Conservation (phyloP, 352 stramenopile genomes). For the Blastocystis sp. region DNA sequence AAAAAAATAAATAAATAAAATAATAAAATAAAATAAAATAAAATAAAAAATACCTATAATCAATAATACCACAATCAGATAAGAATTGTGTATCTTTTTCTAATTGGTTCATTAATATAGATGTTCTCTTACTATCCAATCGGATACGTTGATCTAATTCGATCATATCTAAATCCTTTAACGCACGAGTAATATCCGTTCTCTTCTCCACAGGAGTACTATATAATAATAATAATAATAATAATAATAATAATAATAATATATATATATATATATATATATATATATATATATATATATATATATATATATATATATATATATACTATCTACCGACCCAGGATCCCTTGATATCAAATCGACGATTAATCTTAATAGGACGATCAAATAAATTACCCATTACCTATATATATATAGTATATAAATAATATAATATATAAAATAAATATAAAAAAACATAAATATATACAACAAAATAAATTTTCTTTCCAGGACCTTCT, state of each 20-base stretch:
- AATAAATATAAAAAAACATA: conserved; percentile 44
- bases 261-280: no score
- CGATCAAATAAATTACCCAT: conserved; percentile 91
- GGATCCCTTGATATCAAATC: conserved; percentile 68
- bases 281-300: no score
- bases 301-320: no score
- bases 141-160: conserved; percentile 61
- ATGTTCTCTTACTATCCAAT: conserved; percentile 53
- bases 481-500: conserved; percentile 73
- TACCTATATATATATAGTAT: no score
- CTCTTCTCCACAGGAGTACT: conserved; percentile 39
- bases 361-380: conserved; percentile 66
- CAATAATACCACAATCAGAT: conserved; percentile 73
- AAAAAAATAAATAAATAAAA: no score
- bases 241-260: no score
- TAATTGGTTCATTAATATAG: conserved; percentile 60
- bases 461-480: conserved; percentile 73
- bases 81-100: conserved; percentile 62
- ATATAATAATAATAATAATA: no score
- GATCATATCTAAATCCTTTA: conserved; percentile 71
- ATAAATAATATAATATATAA: conserved; percentile 48
- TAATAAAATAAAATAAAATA: no score
- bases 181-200: conserved; percentile 44
- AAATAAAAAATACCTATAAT: no score
- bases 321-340: conserved; percentile 57